Conservation (phyloP, 331 rosid genomes). For the Saraca asoca region DNA sequence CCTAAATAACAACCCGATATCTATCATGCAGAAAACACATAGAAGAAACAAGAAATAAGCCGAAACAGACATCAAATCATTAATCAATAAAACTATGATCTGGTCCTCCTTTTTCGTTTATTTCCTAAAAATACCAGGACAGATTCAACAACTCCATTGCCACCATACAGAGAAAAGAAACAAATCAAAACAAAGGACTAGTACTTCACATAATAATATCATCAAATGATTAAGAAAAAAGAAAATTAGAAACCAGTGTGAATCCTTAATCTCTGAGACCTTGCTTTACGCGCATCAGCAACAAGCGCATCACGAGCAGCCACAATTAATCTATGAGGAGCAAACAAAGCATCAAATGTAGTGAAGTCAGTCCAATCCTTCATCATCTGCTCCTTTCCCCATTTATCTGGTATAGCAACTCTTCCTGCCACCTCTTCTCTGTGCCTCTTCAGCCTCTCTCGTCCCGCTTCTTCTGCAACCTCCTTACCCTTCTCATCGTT, state of each 20-base stretch:
- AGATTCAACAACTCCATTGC: neutral
- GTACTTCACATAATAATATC: neutral
- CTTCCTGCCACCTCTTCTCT: slow-evolving; percentile 57
- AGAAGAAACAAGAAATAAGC: too few relatives aligned
- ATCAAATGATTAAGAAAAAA: neutral
- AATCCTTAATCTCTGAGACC: slow-evolving; percentile 49
- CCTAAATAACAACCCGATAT: too few relatives aligned
- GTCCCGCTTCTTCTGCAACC: slow-evolving; percentile 25
- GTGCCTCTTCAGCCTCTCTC: slow-evolving; percentile 61
- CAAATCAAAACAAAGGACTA: too few relatives aligned
- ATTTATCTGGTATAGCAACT: slow-evolving; percentile 57
- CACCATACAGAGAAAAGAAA: neutral
- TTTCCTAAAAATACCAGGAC: neutral
- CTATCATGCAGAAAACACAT: too few relatives aligned
- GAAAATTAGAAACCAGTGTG: slow-evolving; percentile 37
- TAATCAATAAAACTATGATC: too few relatives aligned
- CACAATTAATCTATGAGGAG: slow-evolving; percentile 45
- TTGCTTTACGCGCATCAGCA: slow-evolving; percentile 48
- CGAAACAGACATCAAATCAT: too few relatives aligned
- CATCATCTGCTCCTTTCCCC: slow-evolving; percentile 60
- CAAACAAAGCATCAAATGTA: slow-evolving; percentile 54
- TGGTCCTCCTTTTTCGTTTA: slow-evolving; percentile 22
- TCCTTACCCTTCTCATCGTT: neutral
- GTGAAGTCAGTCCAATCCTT: slow-evolving; percentile 64
- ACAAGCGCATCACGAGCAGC: slow-evolving; percentile 69